Evolutionary conservation across 1,284 basidiomycete genomes (phyloP).

Genomic region (Papiliotrema flavescens): DNA sequence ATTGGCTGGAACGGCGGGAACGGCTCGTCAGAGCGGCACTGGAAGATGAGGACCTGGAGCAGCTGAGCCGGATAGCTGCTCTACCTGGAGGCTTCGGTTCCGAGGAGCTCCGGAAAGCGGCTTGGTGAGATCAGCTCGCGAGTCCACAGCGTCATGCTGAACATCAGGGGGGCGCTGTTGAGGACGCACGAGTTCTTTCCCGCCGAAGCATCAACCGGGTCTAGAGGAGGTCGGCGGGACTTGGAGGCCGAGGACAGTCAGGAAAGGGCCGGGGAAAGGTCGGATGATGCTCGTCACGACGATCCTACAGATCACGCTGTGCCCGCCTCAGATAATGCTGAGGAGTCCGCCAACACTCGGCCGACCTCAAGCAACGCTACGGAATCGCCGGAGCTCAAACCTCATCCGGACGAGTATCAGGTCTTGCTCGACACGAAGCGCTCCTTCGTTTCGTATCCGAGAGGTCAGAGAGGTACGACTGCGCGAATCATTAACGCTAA

Average conservation of each 20-base stretch:
- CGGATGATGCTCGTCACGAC: neutral
- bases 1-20: constrained; percentile 32
- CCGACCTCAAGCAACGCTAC: too few species aligned
- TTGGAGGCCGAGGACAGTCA: too few species aligned
- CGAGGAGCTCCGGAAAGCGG: constrained; percentile 27
- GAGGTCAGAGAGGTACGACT: constrained; percentile 57
- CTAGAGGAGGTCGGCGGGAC: neutral
- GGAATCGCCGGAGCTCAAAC: neutral
- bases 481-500: neutral
- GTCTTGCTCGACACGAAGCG: constrained; percentile 80
- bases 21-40: constrained; percentile 31
- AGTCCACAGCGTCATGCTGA: constrained; percentile 3
- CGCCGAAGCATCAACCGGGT: neutral
- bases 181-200: constrained; percentile 7
- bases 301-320: neutral
- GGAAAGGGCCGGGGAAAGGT: neutral
- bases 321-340: neutral
- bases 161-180: constrained; percentile 27
- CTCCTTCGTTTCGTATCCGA: constrained; percentile 83
- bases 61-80: constrained; percentile 33
- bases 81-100: constrained; percentile 46
- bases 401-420: constrained; percentile 75
- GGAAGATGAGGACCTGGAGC: constrained; percentile 23
- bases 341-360: neutral
- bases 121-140: constrained; percentile 32